Evolutionary conservation across 208 protist genomes (phyloP), one percentile per base, ranked within the genome.

Genomic region (Tetramitus jugosus): DNA sequence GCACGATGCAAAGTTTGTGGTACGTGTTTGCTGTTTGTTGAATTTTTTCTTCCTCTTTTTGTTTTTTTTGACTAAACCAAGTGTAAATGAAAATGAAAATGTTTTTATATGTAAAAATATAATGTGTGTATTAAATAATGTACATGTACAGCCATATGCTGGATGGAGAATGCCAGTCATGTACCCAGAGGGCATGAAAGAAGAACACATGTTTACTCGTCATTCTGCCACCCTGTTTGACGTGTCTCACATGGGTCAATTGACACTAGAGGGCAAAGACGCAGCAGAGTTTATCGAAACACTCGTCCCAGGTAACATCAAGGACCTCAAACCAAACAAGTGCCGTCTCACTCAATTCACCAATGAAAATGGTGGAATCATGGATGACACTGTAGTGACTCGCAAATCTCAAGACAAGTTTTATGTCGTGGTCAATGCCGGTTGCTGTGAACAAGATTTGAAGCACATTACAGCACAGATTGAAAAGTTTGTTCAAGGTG

Each of bases 91-190:
- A n/a, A n/a, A n/a, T n/a, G n/a, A n/a, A n/a, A n/a, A n/a, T n/a
- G n/a, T n/a, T n/a, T n/a, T n/a, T n/a, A n/a, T n/a, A n/a, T n/a
- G n/a, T n/a, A n/a, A n/a, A n/a, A n/a, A n/a, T n/a, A n/a, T n/a
- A n/a, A n/a, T n/a, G n/a, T n/a, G n/a, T n/a, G n/a, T n/a, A n/a
- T n/a, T n/a, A n/a, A n/a, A n/a, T n/a, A n/a, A n/a, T n/a, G n/a
- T n/a, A n/a, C n/a, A n/a, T n/a, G n/a, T n/a, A n/a, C n/a, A n/a
- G n/a, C n/a, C n/a, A n/a, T n/a, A n/a, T n/a, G 89, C 88, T 42
- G 96, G 96, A 37, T 98, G 92, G 80, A 86, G 90, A 46, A 97
- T 98, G 94, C 96, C 96, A n/a, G 89, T 98, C 23, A 84, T 90
- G 72, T 98, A 97, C 84, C 39, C 31, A 71, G 80, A 82, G 61